Evolutionary conservation across 208 protist species (phyloP), one percentile per base, ranked within the genome.

Genomic region (Acanthamoeba lenticulata): DNA sequence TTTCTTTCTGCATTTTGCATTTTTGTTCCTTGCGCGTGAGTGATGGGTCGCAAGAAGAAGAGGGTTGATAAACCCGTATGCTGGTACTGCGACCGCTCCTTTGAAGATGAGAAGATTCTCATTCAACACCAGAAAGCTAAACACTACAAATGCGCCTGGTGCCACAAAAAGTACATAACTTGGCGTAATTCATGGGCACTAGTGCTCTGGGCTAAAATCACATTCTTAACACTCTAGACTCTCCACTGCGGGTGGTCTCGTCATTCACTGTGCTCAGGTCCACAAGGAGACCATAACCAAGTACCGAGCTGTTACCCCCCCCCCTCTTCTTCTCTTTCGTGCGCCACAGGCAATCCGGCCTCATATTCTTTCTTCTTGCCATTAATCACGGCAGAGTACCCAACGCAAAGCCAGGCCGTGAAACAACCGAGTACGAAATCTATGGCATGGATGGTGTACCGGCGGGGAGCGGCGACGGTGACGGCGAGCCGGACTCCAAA

Each of bases 381-480:
- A 4, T 29, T 7, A 15, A 2, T 2, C 1, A 62, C 4, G 24
- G 40, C 86, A 96, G 94, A 45, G 95, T 96, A 32, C 95, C 95
- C 72, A 96, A 96, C 34, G 91, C 95, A 72, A 96, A 96, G 69
- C 95, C 95, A 19, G 95, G 95, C 19, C 90, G 95, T 74, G 95
- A 96, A 34, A 65, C 47, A n/a, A 57, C 85, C 7, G 57, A 95
- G 52, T 85, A 89, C 60, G 95, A 96, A 36, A 96, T 96, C 4
- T 96, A 95, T 95, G 95, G 95, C 44, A 96, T 96, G 95, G 95
- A 96, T 2, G 95, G 95, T 62, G 95, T 96, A 42, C 95, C 95
- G 11, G 90, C 94, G 32, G 92, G 94, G 55, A 27, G 40, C 65
- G 86, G 72, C 6, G 81, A 62, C 15, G 81, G n/a, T 4, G 69